Percentiles rank a stretch among this genome's conserved stretches.
Conservation (phyloP, 352 stramenopile species). For the Globisporangium apiculatum region DNA sequence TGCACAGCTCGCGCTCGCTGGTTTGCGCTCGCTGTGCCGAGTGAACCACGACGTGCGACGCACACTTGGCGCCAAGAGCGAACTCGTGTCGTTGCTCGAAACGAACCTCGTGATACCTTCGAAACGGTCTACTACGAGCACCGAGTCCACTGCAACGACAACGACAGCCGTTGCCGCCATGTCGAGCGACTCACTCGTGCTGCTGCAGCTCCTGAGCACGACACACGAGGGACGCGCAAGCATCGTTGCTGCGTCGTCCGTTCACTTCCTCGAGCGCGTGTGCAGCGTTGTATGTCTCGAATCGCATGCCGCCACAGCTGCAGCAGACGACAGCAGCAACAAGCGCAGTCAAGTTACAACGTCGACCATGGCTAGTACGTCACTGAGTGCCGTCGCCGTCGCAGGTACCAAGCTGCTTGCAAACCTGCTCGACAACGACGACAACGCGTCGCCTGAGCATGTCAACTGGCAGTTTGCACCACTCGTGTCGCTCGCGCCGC, state of each 20-base stretch:
- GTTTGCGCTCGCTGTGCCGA: slow-evolving; percentile 33
- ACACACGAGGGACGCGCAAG: slow-evolving; percentile 11
- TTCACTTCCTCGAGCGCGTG: slow-evolving; percentile 15
- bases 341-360: background rate
- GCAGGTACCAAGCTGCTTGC: slow-evolving; percentile 39
- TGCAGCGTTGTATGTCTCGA: slow-evolving; percentile 12
- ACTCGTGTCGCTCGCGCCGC: slow-evolving; percentile 18
- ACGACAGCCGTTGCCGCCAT: background rate
- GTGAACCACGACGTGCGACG: slow-evolving; percentile 22
- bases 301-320: background rate
- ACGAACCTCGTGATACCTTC: background rate
- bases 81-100: slow-evolving; percentile 11
- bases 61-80: slow-evolving; percentile 17
- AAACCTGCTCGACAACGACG: slow-evolving; percentile 29
- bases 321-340: background rate
- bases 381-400: slow-evolving; percentile 10
- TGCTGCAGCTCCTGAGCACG: slow-evolving; percentile 28
- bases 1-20: slow-evolving; percentile 20
- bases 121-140: too few species aligned
- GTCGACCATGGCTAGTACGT: background rate
- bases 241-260: slow-evolving; percentile 16
- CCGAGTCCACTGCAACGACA: background rate
- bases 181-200: background rate
- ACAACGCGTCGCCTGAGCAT: slow-evolving; percentile 13
- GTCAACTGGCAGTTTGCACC: slow-evolving; percentile 21